Percentiles rank a stretch among this genome's conserved stretches.
phyloP scores from a whole-genome alignment of 306 rosid species.

The Hylodesmum podocarpum region DNA sequence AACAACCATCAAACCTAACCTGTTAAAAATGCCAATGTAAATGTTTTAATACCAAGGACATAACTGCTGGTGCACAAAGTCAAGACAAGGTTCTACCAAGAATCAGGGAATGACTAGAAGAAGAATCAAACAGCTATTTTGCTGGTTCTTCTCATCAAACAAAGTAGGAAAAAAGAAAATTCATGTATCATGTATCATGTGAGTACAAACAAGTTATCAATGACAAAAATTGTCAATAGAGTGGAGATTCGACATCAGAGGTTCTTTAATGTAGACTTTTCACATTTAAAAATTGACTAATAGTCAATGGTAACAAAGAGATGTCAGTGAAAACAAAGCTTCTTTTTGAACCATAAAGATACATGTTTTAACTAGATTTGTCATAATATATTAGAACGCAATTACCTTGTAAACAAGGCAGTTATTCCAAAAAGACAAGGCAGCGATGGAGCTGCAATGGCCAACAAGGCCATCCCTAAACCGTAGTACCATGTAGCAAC shows the following conservation, averaged over 20 bases:
- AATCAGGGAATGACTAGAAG: not conserved
- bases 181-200: not conserved
- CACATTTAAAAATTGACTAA: not conserved
- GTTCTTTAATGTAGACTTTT: slow-evolving; percentile 1
- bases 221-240: not conserved
- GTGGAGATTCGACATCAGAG: not conserved
- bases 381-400: not conserved
- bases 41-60: slow-evolving; percentile 15
- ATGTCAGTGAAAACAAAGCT: not conserved
- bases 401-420: slow-evolving; percentile 84
- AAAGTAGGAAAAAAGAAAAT: not conserved
- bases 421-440: slow-evolving; percentile 87
- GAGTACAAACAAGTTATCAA: not conserved
- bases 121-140: not conserved
- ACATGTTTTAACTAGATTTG: not conserved
- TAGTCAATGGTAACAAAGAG: not conserved
- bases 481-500: slow-evolving; percentile 66
- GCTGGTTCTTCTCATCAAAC: not conserved
- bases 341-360: slow-evolving; percentile 2
- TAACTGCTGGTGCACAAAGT: not conserved
- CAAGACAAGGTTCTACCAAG: not conserved
- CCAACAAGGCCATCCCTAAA: slow-evolving; percentile 83
- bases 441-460: slow-evolving; percentile 83
- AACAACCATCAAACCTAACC: slow-evolving; percentile 89
- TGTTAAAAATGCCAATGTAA: slow-evolving; percentile 35